phyloP scores from a whole-genome alignment of 2,329 filamentous ascomycete species.

The Aspergillus awamori region DNA sequence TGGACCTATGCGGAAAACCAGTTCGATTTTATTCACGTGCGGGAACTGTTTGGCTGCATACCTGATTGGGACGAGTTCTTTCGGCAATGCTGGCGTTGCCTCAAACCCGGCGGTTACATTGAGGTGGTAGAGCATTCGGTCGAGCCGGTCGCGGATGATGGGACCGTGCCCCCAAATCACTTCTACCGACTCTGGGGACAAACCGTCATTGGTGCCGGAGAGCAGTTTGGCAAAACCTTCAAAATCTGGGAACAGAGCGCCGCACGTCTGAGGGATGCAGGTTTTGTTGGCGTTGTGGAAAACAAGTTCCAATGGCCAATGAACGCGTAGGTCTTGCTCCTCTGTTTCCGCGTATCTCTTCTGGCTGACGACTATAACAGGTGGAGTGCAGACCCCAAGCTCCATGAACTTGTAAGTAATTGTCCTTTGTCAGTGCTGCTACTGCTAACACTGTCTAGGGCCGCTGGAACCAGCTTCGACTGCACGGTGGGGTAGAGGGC shows the following conservation, averaged over 20 bases:
- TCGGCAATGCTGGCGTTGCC: constrained; percentile 21
- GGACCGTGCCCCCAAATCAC: constrained; percentile 18
- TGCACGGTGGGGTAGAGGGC: constrained; percentile 24
- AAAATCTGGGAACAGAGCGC: constrained; percentile 32
- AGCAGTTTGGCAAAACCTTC: constrained; percentile 32
- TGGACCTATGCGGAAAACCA: constrained; percentile 44
- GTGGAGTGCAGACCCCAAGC: constrained; percentile 26
- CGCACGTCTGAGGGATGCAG: constrained; percentile 25
- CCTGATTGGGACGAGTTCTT: constrained; percentile 51
- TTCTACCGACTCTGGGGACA: constrained; percentile 25
- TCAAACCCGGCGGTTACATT: constrained; percentile 41
- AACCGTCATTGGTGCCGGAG: constrained; percentile 21
- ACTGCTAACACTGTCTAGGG: constrained; percentile 14
- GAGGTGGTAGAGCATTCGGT: constrained; percentile 46
- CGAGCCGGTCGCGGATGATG: constrained; percentile 25
- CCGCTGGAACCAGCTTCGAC: constrained; percentile 26
- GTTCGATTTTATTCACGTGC: constrained; percentile 53
- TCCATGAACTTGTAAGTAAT: constrained; percentile 24
- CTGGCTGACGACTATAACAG: constrained; percentile 5
- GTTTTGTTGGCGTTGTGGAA: constrained; percentile 32
- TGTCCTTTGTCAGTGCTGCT: too few relatives aligned
- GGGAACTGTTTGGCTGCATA: constrained; percentile 50
- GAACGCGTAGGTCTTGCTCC: constrained; percentile 13
- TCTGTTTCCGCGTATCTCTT: neutral
- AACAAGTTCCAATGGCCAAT: constrained; percentile 30